phyloP scores from a whole-genome alignment of 345 rosid genomes.

The Eucalyptus tenuipes region DNA sequence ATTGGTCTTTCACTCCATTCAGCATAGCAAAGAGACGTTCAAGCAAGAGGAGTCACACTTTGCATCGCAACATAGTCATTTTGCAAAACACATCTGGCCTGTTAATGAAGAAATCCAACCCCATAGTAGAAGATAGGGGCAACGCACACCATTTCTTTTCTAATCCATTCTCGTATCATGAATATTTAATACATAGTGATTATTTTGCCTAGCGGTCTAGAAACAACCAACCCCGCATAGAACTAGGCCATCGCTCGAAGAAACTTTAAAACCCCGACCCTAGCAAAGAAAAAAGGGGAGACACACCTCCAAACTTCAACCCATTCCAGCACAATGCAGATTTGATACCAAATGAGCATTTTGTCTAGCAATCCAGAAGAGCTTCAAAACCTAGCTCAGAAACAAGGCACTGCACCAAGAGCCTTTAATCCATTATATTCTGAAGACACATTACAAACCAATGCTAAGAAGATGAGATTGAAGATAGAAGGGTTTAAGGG shows the following conservation, averaged over 20 bases:
- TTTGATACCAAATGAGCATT: not conserved
- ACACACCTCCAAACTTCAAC: not conserved
- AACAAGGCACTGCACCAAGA: not conserved
- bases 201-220: not conserved
- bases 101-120: not conserved
- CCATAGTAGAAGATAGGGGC: not conserved
- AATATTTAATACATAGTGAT: not conserved
- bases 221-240: not conserved
- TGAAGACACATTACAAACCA: not conserved
- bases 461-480: not conserved
- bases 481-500: not conserved
- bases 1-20: not conserved
- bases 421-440: not conserved
- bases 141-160: not conserved
- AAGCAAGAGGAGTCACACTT: not conserved
- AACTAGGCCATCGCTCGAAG: not conserved
- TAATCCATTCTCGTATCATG: not conserved
- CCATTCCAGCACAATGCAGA: not conserved
- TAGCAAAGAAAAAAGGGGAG: not conserved
- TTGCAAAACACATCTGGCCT: not conserved
- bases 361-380: not conserved
- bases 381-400: not conserved
- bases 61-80: not conserved
- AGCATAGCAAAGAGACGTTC: not conserved
- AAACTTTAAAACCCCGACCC: not conserved